Evolutionary conservation across 176 grass and related monocot genomes (phyloP), one percentile per base, ranked within the genome.

Genomic region (Alloteropsis semialata): DNA sequence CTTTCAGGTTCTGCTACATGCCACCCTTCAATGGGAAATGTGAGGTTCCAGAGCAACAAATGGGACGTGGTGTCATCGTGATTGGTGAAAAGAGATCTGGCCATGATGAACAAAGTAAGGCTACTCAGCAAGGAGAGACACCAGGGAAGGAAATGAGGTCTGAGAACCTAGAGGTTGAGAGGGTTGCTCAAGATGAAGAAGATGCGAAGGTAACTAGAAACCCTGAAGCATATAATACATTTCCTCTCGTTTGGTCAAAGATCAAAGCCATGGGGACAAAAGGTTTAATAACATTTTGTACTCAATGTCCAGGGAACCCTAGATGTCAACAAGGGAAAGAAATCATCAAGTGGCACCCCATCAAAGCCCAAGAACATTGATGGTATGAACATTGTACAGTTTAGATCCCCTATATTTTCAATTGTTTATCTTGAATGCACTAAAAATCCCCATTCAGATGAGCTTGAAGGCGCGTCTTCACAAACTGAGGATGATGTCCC

Each of bases 1-100:
- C 69, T 86, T 84, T 84, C 57, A 97, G 94, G 94, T 97, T 97
- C 75, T 97, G 94, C 84, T 84, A 84, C 58, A 90, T 94, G 92
- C 78, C 84, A 79, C 94, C 94, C 28, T 97, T 92, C 74, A 85
- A 84, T 76, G 94, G 94, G 18, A 87, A 79, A 67, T 97, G 94
- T 82, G 81, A 82, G 42, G 48, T 66, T 85, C 76, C 83, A 82
- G 92, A 92, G 73, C 89, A 92, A 88, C 84, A 92, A 88, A 79
- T 90, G 77, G 78, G 50, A 3, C 84, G 50, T 68, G 92, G 72
- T 62, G 32, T 85, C 60, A 87, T 94, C 18, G 81, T 79, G 22
- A 73, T 90, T 45, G 84, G 87, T 30, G 89, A 87, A 41, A 97
- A 90, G 76, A 85, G 88, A 82, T 89, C 92, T 36, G 80, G 80